Evolutionary conservation across 2,329 filamentous ascomycete genomes (phyloP).

Genomic region (Arthrobotrys entomopaga): DNA sequence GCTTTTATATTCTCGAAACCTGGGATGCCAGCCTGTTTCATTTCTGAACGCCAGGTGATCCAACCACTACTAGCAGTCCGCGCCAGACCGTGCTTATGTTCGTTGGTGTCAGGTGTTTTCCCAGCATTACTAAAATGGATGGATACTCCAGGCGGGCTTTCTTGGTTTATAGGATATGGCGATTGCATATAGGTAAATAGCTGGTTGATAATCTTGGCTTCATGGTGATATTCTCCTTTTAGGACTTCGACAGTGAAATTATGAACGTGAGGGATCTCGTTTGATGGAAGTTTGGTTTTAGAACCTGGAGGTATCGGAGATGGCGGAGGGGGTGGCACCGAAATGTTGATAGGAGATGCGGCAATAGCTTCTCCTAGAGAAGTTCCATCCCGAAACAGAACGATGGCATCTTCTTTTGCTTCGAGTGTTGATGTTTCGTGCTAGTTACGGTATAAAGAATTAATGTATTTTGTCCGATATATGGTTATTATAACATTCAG

Average conservation of each 20-base stretch:
- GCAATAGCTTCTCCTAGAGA: slow-evolving; percentile 21
- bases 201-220: slow-evolving; percentile 41
- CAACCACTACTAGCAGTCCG: slow-evolving; percentile 32
- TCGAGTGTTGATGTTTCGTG: slow-evolving; percentile 35
- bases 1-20: slow-evolving; percentile 36
- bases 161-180: slow-evolving; percentile 22
- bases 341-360: slow-evolving; percentile 36
- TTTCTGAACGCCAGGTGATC: slow-evolving; percentile 46
- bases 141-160: slow-evolving; percentile 42
- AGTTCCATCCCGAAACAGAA: slow-evolving; percentile 35
- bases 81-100: slow-evolving; percentile 9
- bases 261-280: neutral
- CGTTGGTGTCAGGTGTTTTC: slow-evolving; percentile 12
- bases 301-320: slow-evolving; percentile 27
- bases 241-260: slow-evolving; percentile 30
- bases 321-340: slow-evolving; percentile 17
- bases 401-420: slow-evolving; percentile 39
- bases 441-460: slow-evolving; percentile 4
- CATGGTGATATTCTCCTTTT: slow-evolving; percentile 32
- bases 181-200: slow-evolving; percentile 24
- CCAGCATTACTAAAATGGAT: slow-evolving; percentile 6
- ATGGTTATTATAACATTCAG: no score
- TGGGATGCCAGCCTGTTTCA: slow-evolving; percentile 39
- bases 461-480: no score
- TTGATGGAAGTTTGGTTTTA: neutral